These are phyloP conservation scores for Prunus mongolica DNA, from an alignment of 306 rosid species.

Conservation along the genomic window DNA sequence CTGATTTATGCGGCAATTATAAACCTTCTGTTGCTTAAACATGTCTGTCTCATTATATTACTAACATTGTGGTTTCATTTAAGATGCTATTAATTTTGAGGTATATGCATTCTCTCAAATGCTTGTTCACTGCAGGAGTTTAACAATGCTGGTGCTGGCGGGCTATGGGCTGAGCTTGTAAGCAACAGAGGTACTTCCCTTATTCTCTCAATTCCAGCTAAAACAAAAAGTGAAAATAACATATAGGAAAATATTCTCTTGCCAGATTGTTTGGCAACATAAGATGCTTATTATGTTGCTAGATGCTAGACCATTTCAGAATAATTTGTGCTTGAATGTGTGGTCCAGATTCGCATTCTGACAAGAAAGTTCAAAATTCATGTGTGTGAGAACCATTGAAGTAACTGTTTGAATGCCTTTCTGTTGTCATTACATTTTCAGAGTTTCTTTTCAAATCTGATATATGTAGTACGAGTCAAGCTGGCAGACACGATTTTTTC, in stretches of 20 bases:
- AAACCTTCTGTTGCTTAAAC: not conserved
- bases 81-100: not conserved
- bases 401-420: too few relatives aligned
- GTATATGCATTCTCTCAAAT: not conserved
- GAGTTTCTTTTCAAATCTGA: too few relatives aligned
- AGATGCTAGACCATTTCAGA: too few relatives aligned
- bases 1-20: not conserved
- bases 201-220: not conserved
- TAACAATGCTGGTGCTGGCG: constrained; percentile 84
- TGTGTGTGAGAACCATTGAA: too few relatives aligned
- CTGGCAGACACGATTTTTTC: not conserved
- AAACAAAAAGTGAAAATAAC: not conserved
- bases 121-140: constrained; percentile 51
- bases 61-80: not conserved
- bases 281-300: too few relatives aligned
- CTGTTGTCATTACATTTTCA: too few relatives aligned
- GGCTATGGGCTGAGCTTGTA: constrained; percentile 79
- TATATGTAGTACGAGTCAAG: too few relatives aligned
- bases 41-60: not conserved
- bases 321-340: too few relatives aligned
- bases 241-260: not conserved
- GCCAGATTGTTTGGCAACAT: not conserved
- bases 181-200: constrained; percentile 52
- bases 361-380: too few relatives aligned
- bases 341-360: too few relatives aligned